Evolutionary conservation across 1,139 yeast genomes (phyloP).

Genomic region (Maudiozyma humilis): DNA sequence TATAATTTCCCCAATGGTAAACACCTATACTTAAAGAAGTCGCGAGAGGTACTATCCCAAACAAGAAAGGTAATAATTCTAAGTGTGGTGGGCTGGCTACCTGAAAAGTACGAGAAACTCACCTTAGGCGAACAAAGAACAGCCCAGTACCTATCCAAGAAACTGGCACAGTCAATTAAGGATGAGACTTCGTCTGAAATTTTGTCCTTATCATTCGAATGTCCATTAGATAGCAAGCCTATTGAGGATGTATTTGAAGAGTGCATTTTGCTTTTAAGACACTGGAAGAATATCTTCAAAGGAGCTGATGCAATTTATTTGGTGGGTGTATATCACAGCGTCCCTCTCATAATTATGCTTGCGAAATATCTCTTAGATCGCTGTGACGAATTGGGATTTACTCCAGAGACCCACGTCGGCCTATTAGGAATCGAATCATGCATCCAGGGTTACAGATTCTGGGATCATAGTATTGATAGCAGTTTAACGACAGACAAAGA

Average conservation of each 20-base stretch:
- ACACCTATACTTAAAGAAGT: slow-evolving; percentile 26
- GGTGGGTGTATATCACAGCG: slow-evolving; percentile 29
- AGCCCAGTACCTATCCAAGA: slow-evolving; percentile 22
- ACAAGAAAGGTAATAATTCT: slow-evolving; percentile 22
- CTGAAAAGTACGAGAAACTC: slow-evolving; percentile 28
- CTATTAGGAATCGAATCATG: slow-evolving; percentile 27
- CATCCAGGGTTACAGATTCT: slow-evolving; percentile 29
- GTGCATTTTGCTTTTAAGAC: slow-evolving; percentile 17
- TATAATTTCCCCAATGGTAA: slow-evolving; percentile 28
- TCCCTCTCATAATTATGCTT: slow-evolving; percentile 23
- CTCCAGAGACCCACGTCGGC: slow-evolving; percentile 19
- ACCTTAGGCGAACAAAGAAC: slow-evolving; percentile 25
- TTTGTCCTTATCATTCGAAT: slow-evolving; percentile 23
- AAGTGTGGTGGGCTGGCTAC: slow-evolving; percentile 28
- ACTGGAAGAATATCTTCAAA: slow-evolving; percentile 24
- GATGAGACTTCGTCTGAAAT: slow-evolving; percentile 16
- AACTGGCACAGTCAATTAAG: slow-evolving; percentile 20
- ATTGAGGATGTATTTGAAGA: slow-evolving; percentile 19
- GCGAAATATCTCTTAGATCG: slow-evolving; percentile 20
- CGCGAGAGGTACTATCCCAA: slow-evolving; percentile 10
- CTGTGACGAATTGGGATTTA: slow-evolving; percentile 13
- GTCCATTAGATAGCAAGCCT: slow-evolving; percentile 23
- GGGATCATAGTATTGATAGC: slow-evolving; percentile 29
- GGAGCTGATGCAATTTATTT: slow-evolving; percentile 24
- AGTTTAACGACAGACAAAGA: slow-evolving; percentile 8